phyloP scores from a whole-genome alignment of 768 basidiomycete species.

The Hericium rajendrae region DNA sequence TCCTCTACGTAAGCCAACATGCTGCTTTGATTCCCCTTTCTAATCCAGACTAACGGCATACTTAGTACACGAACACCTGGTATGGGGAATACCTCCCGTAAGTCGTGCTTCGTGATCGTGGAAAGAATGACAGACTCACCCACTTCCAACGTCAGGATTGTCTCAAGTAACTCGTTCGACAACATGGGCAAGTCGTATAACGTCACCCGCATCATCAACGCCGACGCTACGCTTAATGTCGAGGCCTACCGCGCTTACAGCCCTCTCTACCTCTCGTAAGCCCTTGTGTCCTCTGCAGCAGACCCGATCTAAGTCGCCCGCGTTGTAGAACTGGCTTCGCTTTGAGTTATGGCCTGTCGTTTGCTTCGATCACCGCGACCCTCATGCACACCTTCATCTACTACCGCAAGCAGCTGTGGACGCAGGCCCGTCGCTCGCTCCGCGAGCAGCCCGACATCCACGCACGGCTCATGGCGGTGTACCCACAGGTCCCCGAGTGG shows the following conservation, averaged over 20 bases:
- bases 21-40: background rate
- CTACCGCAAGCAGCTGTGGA: conserved; percentile 31
- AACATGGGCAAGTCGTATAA: conserved; percentile 31
- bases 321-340: conserved; percentile 36
- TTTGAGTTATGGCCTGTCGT: conserved; percentile 43
- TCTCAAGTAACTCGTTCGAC: conserved; percentile 28
- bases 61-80: conserved; percentile 23
- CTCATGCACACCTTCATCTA: conserved; percentile 33
- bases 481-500: conserved; percentile 33
- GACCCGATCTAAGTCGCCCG: background rate
- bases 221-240: conserved; percentile 24
- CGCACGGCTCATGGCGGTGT: conserved; percentile 30
- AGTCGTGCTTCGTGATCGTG: conserved; percentile 10
- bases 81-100: conserved; percentile 23
- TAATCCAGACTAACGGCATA: background rate
- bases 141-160: conserved; percentile 14
- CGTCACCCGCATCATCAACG: conserved; percentile 28
- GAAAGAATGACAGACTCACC: background rate
- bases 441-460: conserved; percentile 39
- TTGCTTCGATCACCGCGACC: conserved; percentile 35
- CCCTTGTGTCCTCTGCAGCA: background rate
- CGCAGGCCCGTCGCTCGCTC: conserved; percentile 30
- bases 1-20: conserved; percentile 17
- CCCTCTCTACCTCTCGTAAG: conserved; percentile 28
- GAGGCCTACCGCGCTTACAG: conserved; percentile 31